Evolutionary conservation across 805 yeast genomes (phyloP).

Genomic region (Cyberlindnera petersonii): DNA sequence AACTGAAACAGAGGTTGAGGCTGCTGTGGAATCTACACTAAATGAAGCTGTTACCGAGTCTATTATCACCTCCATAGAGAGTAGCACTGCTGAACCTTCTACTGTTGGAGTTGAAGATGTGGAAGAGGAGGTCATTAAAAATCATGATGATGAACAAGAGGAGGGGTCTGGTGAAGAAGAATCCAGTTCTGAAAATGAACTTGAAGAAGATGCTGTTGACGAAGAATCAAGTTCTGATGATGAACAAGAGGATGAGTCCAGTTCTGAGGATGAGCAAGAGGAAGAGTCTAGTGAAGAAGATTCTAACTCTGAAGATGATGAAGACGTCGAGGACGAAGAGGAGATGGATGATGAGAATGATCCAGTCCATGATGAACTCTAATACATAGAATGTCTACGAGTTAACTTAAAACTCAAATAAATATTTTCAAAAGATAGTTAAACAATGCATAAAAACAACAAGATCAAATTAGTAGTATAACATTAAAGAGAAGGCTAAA

Average conservation of each 20-base stretch:
- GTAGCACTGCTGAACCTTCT: background rate
- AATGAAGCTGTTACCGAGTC: background rate
- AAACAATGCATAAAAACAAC: background rate
- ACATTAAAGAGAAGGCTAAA: too few relatives aligned
- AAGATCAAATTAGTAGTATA: too few relatives aligned
- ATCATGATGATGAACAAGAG: background rate
- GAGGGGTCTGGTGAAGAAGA: slow-evolving; percentile 1
- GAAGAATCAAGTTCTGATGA: slow-evolving; percentile 4
- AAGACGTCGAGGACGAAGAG: background rate
- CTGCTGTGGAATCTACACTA: too few relatives aligned
- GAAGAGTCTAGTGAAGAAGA: slow-evolving; percentile 3
- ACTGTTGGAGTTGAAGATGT: background rate
- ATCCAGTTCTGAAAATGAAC: slow-evolving; percentile 2
- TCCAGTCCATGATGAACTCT: slow-evolving; percentile 13
- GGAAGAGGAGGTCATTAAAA: background rate
- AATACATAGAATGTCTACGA: slow-evolving; percentile 1
- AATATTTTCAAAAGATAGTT: background rate
- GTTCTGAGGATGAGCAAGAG: slow-evolving; percentile 3
- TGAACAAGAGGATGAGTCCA: too few relatives aligned
- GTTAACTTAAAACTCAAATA: slow-evolving; percentile 8
- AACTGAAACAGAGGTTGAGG: background rate
- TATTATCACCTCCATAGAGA: too few relatives aligned
- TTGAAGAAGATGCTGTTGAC: slow-evolving; percentile 4
- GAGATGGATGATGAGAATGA: background rate
- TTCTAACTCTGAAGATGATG: slow-evolving; percentile 1